A percentile compares a stretch with the other conserved stretches of the same genome.
These are phyloP conservation scores for Eucalyptus shirleyi DNA, from an alignment of 345 rosid genomes.

Conservation along the genomic window DNA sequence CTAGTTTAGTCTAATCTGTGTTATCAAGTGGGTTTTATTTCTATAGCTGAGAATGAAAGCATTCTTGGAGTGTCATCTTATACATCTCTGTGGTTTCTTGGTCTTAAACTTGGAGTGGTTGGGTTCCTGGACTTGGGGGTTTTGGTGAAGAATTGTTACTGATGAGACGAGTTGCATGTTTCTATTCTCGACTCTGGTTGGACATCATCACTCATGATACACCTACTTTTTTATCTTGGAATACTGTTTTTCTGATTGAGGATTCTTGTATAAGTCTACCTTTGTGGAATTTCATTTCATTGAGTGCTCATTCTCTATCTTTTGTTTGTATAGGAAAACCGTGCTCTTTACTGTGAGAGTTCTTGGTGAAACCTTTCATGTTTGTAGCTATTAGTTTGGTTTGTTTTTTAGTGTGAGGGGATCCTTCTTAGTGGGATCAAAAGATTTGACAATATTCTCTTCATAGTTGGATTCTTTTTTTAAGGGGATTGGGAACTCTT, in stretches of 20 bases:
- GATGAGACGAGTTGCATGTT: background rate
- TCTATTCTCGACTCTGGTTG: background rate
- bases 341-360: background rate
- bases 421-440: background rate
- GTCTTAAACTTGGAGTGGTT: background rate
- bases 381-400: background rate
- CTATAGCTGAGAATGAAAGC: background rate
- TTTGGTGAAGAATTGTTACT: background rate
- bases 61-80: background rate
- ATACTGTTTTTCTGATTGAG: background rate
- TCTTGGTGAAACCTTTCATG: background rate
- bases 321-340: background rate
- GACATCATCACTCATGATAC: background rate
- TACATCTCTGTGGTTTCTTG: background rate
- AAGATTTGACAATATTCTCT: background rate
- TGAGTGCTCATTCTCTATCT: background rate
- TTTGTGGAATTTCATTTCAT: background rate
- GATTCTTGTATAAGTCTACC: background rate
- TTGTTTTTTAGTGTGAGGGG: background rate
- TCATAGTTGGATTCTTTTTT: background rate
- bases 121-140: background rate
- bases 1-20: background rate
- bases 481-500: background rate
- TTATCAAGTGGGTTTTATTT: background rate
- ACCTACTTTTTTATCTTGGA: background rate